Conservation (phyloP, 1,284 basidiomycete species). For the Ustilago crameri region DNA sequence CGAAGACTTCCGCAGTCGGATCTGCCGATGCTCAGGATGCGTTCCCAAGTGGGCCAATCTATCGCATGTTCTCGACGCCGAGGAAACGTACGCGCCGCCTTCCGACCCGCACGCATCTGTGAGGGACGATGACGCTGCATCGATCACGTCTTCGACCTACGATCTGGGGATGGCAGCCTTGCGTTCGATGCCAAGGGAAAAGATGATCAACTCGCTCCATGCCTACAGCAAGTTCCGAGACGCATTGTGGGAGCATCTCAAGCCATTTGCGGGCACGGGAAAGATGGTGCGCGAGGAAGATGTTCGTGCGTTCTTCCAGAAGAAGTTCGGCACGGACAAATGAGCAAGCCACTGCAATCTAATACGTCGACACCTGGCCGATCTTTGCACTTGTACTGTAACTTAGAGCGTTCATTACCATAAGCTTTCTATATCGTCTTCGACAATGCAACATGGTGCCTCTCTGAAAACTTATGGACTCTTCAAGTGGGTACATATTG, state of each 20-base stretch:
- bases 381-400: no score
- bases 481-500: background rate
- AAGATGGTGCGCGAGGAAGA: constrained; percentile 66
- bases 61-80: constrained; percentile 67
- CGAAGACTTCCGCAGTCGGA: constrained; percentile 65
- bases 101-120: constrained; percentile 41
- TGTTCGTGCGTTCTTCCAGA: constrained; percentile 67
- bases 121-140: constrained; percentile 52
- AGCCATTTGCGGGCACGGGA: constrained; percentile 68
- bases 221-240: constrained; percentile 67
- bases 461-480: no score
- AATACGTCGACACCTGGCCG: no score
- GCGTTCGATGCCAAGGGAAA: constrained; percentile 66
- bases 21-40: constrained; percentile 67
- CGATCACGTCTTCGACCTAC: constrained; percentile 63
- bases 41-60: constrained; percentile 43
- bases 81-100: constrained; percentile 68
- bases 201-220: constrained; percentile 68
- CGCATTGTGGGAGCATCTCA: constrained; percentile 67
- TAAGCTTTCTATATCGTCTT: no score
- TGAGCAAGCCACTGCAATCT: background rate
- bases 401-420: no score
- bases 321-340: constrained; percentile 39
- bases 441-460: no score
- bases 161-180: constrained; percentile 69